Evolutionary conservation across 2,329 filamentous ascomycete genomes (phyloP), one percentile per base, ranked within the genome.

Genomic region (Sarocladium kiliense): DNA sequence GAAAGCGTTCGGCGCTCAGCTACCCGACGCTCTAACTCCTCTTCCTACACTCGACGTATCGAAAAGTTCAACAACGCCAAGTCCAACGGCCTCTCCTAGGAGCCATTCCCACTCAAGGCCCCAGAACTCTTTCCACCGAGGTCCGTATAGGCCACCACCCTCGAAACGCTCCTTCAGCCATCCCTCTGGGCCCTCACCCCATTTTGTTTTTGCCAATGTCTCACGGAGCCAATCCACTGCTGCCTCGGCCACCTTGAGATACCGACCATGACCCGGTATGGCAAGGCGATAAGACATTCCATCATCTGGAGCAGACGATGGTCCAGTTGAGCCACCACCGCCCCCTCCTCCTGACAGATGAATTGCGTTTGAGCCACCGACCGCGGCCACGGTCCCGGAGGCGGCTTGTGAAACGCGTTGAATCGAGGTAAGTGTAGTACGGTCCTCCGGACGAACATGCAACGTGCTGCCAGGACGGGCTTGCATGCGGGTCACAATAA

Each of bases 11-110:
- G 49, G 45, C 39, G 44, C 25, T 61, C 59, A 60, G n/a, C 49
- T 59, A 58, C 66, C 68, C 56, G 77, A 55, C 53, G 69, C 68
- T 60, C 83, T 76, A 56, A 89, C 78, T 11, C 82, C 88, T 57
- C 80, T 76, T 1, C 88, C 88, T n/a, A 91, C 86, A 62, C 82
- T 87, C 14, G 85, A 77, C 12, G 88, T 91, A 64, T 89, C 82
- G 66, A 92, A 92, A 14, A 89, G 71, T 68, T 92, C 88, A 3
- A 91, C 78, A 16, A 86, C 64, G 1, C 88, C 88, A 26, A 84
- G 76, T 0, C 87, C 88, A 23, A 89, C 76, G 42, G 86, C 87
- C 67, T 91, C 87, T 39, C 80, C 84, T 41, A 91, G 66, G 16
- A 88, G 76, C 85, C 86, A 91, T 57, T 86, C 79, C 68, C 90